Percentiles rank a stretch among this genome's conserved stretches.
Evolutionary conservation across 2,329 filamentous ascomycete genomes (phyloP).

Genomic region (Trichoderma breve): DNA sequence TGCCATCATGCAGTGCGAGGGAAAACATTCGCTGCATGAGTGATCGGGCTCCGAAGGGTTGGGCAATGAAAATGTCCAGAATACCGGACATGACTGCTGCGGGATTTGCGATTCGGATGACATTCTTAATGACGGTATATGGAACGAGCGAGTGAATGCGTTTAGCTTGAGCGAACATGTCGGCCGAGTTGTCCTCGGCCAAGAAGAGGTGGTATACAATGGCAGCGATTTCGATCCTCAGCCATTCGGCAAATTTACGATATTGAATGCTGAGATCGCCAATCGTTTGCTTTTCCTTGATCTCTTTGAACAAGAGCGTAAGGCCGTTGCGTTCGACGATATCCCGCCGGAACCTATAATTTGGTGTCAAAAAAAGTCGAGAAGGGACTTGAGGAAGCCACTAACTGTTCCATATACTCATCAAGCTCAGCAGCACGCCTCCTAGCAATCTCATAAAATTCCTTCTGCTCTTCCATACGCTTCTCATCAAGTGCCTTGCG

Average conservation of each 20-base stretch:
- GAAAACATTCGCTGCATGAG: slow-evolving; percentile 94
- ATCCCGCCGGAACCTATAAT: slow-evolving; percentile 59
- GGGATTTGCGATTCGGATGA: slow-evolving; percentile 93
- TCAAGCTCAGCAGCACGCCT: slow-evolving; percentile 89
- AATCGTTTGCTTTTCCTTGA: slow-evolving; percentile 85
- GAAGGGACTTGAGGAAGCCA: background rate
- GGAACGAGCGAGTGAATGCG: slow-evolving; percentile 93
- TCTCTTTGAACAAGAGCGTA: slow-evolving; percentile 88
- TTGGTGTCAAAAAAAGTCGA: slow-evolving; percentile 19
- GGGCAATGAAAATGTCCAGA: slow-evolving; percentile 90
- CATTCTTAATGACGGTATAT: slow-evolving; percentile 91
- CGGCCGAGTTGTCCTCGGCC: slow-evolving; percentile 95
- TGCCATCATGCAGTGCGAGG: slow-evolving; percentile 85
- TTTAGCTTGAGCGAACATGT: slow-evolving; percentile 90
- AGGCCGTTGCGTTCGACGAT: slow-evolving; percentile 75
- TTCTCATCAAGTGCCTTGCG: slow-evolving; percentile 83
- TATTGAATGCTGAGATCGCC: slow-evolving; percentile 90
- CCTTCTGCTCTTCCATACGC: slow-evolving; percentile 85
- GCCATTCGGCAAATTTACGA: slow-evolving; percentile 97
- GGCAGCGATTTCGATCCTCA: slow-evolving; percentile 93
- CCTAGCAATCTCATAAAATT: slow-evolving; percentile 93
- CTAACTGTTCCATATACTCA: slow-evolving; percentile 94
- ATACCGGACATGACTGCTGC: slow-evolving; percentile 96
- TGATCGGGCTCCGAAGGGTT: slow-evolving; percentile 87
- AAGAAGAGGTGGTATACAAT: slow-evolving; percentile 97